Base-by-base conservation (phyloP, 2,329 filamentous ascomycete species). In the Trichophaea hybrida region DNA sequence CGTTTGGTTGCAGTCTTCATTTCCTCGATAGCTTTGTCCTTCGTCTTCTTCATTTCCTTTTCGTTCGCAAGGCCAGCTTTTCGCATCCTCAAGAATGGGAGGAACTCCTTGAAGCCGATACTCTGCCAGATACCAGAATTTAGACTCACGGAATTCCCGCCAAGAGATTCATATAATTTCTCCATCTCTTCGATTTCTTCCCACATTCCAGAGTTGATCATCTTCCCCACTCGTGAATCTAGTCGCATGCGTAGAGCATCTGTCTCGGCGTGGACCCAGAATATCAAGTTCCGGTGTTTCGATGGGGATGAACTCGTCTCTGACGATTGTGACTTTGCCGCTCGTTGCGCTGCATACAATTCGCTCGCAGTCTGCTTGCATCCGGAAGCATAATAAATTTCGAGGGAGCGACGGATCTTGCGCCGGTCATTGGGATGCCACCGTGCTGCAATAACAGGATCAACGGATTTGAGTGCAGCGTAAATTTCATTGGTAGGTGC, bases 381-480 rank as follows among this genome's bases (percentile, higher is more conserved):
- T 0, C 91, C 90, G 0, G 87, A 94, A 50, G 83, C 82, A 6
- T 96, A 77, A 69, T 82, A 97, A 55, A 98, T 96, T 69, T 96
- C 86, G 2, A 98, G 77, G 1, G 90, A 95, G 5, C 90, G 82
- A 62, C 81, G 80, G 60, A 98, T 96, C 72, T 95, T 97, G 61
- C 93, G 82, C 50, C 82, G 77, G 69, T 98, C 93, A 49, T 90
- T 93, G 0, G 91, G 93, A 72, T 98, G 94, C 93, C 93, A 98
- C 59, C 85, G 78, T 49, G 83, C 79, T 0, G 91, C 94, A 85
- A 96, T 96, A 17, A 80, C 75, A 0, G 93, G 91, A 70, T 98
- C 93, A 4, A 95, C 83, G 67, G 88, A 83, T 59, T 77, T 78
- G 56, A 98, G 75, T 70, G 84, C 84, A 38, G 80, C 76, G 31